Evolutionary conservation across 2,329 filamentous ascomycete species (phyloP), one percentile per base, ranked within the genome.

Genomic region (Fusarium brachygibbosum): DNA sequence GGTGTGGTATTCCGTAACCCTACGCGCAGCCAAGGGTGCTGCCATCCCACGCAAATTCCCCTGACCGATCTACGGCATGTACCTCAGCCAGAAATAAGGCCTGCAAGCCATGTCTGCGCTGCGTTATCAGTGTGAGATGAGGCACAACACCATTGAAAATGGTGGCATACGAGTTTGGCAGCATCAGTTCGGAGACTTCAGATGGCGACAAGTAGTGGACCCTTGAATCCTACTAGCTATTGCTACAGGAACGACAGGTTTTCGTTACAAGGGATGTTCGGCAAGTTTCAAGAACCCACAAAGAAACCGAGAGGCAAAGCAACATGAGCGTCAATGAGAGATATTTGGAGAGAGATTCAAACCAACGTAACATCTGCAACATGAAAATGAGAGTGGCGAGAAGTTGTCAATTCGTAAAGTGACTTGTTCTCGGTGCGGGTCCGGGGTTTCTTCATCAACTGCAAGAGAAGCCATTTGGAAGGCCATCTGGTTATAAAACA

Each of bases 21-120:
- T 69, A 58, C 42, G 16, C 63, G 38, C 67, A 69, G 63, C 13
- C 56, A 53, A 44, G 63, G 67, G 63, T 68, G 67, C 50, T 64
- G 41, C 38, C 63, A 69, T 70, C 67, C 67, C 67, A 60, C 58
- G 67, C 63, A 68, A 40, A 52, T 68, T 69, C 67, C 67, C 67
- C 67, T 69, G 67, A 57, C 58, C 67, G 63, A 69, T 69, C 67
- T 67, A 53, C 41, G 46, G 34, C 46, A 38, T 49, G 53, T 66
- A 32, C 53, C 54, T 58, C 57, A 56, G 38, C 41, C 62, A 61
- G 41, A 42, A 58, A 32, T 23, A 51, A 53, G 42, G 40, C 46
- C 60, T 65, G 62, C 60, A 65, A 42, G 62, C 60, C 62, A 65
- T 58, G 40, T 50, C 25, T 41, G 40, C 34, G 34, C 23, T 63